Evolutionary conservation across 139 green algal species (phyloP).

Genomic region (Haematococcus lacustris): DNA sequence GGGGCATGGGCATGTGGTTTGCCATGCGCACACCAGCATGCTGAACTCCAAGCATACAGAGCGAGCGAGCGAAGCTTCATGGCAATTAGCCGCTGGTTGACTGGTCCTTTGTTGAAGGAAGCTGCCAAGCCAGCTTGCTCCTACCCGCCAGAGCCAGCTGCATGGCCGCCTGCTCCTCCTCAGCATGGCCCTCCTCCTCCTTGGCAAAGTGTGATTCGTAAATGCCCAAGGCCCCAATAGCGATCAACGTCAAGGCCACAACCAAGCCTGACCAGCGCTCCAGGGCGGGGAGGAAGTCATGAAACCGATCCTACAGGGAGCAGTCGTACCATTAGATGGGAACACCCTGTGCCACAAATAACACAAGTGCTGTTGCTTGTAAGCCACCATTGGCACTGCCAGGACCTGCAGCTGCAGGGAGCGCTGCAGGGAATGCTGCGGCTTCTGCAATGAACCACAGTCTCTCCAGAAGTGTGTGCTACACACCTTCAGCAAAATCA

Average conservation of each 20-base stretch:
- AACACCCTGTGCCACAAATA: background rate
- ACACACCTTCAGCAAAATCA: conserved; percentile 76
- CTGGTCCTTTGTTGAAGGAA: too few relatives aligned
- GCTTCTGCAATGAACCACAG: background rate
- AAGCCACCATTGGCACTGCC: too few relatives aligned
- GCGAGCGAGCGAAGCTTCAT: too few relatives aligned
- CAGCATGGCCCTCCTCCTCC: conserved; percentile 13
- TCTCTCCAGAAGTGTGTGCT: background rate
- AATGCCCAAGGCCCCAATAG: conserved; percentile 84
- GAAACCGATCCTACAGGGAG: conserved; percentile 47
- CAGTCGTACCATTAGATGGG: too few relatives aligned
- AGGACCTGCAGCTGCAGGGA: too few relatives aligned
- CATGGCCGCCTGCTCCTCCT: conserved; percentile 24
- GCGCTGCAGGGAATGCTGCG: too few relatives aligned
- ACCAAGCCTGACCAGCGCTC: conserved; percentile 61
- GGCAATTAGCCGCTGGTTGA: too few relatives aligned
- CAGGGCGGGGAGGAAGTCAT: conserved; percentile 70
- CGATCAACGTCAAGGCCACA: conserved; percentile 87
- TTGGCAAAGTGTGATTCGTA: conserved; percentile 71
- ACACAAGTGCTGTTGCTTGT: too few relatives aligned
- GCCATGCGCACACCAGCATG: too few relatives aligned
- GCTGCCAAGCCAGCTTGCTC: too few relatives aligned
- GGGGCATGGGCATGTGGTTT: too few relatives aligned
- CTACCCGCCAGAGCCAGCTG: conserved; percentile 36
- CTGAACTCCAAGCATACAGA: too few relatives aligned